Base-by-base conservation (phyloP, 306 rosid species). In the Rosa multiflora region DNA sequence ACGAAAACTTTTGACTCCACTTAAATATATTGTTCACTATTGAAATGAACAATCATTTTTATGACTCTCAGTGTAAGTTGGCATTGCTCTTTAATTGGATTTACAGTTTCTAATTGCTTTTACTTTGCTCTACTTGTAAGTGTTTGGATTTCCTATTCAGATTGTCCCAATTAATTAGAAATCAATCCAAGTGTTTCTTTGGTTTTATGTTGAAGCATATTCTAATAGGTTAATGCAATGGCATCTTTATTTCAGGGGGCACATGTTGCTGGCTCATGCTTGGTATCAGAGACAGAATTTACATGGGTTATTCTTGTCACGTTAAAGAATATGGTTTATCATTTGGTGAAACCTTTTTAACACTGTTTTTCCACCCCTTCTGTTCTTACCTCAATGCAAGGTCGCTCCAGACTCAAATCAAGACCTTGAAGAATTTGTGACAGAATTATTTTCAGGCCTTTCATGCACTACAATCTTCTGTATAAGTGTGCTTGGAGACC, bases 401-500 rank as follows among this genome's bases (percentile, higher is more conserved):
- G 85, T 87, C 58, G 90, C 87, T 23, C 26, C 26, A 20, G 85
- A 86, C 68, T 83, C 93, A 72, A 70, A 77, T 76, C 83, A 64
- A 72, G 91, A 84, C 76, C 92, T 94, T 81, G 89, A 82, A 88
- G 89, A 86, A 67, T 84, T 82, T 84, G 91, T 89, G 79, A 81
- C 82, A 42, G 82, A 77, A 13, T 92, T 92, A 84, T 86, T 88
- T 69, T 79, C 61, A 8, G 88, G 87, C 77, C 94, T 94, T 86
- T 95, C 97, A 72, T 88, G 89, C 70, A 75, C 90, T 26, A 84
- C 97, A 64, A 66, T 89, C 42, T 83, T 91, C 63, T 78, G 91
- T 79, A 80, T 88, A 72, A 92, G 97, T 85, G 86, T 94, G 81
- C 92, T 94, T 44, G 97, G 88, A 73, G 80, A 78, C 52, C 91